Evolutionary conservation across 2,329 filamentous ascomycete genomes (phyloP).

Genomic region (Pseudogymnoascus sp.): DNA sequence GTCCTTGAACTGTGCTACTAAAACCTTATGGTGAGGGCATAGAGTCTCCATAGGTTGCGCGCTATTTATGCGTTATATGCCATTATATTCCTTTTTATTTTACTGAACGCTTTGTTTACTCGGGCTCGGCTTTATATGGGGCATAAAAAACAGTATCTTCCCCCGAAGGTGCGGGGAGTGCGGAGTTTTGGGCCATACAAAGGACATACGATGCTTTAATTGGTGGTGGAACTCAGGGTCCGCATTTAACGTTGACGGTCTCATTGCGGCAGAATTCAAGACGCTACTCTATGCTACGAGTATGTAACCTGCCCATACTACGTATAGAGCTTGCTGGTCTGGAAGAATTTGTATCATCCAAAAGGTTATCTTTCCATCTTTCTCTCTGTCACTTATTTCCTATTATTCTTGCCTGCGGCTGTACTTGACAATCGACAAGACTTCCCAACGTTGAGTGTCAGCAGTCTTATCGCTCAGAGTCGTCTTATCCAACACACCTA

Average conservation of each 20-base stretch:
- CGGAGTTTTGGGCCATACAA: background rate
- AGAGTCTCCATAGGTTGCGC: background rate
- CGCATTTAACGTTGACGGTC: background rate
- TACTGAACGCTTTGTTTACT: background rate
- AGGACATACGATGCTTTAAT: background rate
- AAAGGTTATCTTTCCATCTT: background rate
- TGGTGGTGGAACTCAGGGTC: conserved; percentile 7
- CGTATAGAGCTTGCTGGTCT: background rate
- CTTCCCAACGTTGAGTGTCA: background rate
- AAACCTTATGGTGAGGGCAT: background rate
- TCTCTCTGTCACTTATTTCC: background rate
- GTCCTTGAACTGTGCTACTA: background rate
- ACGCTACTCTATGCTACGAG: background rate
- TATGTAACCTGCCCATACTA: background rate
- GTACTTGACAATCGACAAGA: background rate
- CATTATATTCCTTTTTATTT: background rate
- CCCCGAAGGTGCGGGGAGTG: conserved; percentile 2
- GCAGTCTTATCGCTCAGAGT: background rate
- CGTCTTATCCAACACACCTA: background rate
- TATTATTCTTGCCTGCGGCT: background rate
- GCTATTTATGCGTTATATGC: background rate
- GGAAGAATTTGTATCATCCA: conserved; percentile 2
- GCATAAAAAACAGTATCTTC: background rate
- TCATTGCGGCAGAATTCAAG: background rate
- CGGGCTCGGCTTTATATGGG: background rate